These are phyloP conservation scores for Dittrichia graveolens DNA, from an alignment of 129 eudicot genomes.

Conservation along the genomic window DNA sequence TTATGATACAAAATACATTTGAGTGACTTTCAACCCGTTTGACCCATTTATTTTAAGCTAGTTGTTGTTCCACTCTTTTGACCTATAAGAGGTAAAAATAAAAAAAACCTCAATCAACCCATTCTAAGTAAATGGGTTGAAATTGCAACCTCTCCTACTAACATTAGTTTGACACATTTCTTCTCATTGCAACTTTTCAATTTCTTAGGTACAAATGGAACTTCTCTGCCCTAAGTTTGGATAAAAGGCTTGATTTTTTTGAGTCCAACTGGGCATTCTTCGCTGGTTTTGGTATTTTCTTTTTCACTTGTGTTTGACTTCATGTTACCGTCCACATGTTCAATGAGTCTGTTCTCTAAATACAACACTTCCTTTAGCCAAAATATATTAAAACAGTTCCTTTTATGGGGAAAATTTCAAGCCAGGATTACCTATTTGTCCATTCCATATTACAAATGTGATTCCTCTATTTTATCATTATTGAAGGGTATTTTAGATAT, in stretches of 20 bases:
- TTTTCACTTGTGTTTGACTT: conserved; percentile 6
- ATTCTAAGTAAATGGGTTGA: conserved; percentile 3
- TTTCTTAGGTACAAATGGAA: conserved; percentile 93
- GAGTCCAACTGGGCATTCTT: conserved; percentile 98
- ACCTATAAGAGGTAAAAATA: background rate
- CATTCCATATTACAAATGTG: background rate
- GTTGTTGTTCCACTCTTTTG: background rate
- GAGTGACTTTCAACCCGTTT: background rate
- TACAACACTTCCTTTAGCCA: background rate
- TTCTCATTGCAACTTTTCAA: conserved; percentile 11
- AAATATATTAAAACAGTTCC: background rate
- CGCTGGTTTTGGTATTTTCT: conserved; percentile 85
- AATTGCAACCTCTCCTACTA: conserved; percentile 9
- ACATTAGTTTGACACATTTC: conserved; percentile 10
- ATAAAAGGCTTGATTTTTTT: conserved; percentile 87
- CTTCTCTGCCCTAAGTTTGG: conserved; percentile 86
- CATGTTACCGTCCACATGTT: background rate
- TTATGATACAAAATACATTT: background rate
- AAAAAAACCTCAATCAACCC: background rate
- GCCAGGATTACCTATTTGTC: background rate
- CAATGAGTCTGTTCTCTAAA: background rate
- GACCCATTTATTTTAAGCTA: too few relatives aligned
- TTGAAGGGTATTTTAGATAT: background rate
- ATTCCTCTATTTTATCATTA: background rate
- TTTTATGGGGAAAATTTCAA: conserved; percentile 1